Percentiles rank a stretch among this genome's conserved stretches.
Conservation (phyloP, 2,329 filamentous ascomycete species). For the Ceratocystis albifundus region DNA sequence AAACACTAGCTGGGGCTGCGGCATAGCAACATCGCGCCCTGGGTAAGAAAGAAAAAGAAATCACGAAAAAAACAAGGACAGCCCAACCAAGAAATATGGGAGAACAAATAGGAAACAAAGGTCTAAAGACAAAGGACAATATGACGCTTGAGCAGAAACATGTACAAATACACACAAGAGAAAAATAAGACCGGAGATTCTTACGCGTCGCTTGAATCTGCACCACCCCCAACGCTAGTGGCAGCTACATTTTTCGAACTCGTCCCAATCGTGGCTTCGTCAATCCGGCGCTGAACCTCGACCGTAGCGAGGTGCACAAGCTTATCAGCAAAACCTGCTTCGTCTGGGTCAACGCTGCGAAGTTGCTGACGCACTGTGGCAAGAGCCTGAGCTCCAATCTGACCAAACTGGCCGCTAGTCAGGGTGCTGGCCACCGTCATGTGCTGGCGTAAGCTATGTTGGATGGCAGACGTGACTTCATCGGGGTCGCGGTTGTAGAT, state of each 20-base stretch:
- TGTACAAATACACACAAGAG: slow-evolving; percentile 11
- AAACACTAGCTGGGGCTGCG: slow-evolving; percentile 6
- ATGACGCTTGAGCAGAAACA: background rate
- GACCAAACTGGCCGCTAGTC: slow-evolving; percentile 18
- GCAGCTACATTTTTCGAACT: background rate
- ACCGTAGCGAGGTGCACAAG: slow-evolving; percentile 10
- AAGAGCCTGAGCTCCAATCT: slow-evolving; percentile 18
- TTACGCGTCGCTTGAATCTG: background rate
- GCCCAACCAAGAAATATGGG: background rate
- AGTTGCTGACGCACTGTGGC: slow-evolving; percentile 6
- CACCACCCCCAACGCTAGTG: background rate
- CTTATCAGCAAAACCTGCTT: slow-evolving; percentile 12
- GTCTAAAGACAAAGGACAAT: background rate
- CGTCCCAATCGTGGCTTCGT: background rate
- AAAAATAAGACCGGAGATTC: background rate
- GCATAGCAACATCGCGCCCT: slow-evolving; percentile 6
- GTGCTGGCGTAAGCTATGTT: slow-evolving; percentile 17
- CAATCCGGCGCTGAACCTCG: slow-evolving; percentile 15
- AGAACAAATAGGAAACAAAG: background rate
- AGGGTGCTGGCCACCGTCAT: slow-evolving; percentile 14
- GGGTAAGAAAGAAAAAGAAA: background rate
- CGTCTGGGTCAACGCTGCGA: background rate
- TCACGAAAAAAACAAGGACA: slow-evolving; percentile 1
- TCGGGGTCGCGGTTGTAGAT: slow-evolving; percentile 18
- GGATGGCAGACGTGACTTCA: slow-evolving; percentile 14